Conservation (phyloP, 2,329 filamentous ascomycete species). For the Botrytis galanthina region DNA sequence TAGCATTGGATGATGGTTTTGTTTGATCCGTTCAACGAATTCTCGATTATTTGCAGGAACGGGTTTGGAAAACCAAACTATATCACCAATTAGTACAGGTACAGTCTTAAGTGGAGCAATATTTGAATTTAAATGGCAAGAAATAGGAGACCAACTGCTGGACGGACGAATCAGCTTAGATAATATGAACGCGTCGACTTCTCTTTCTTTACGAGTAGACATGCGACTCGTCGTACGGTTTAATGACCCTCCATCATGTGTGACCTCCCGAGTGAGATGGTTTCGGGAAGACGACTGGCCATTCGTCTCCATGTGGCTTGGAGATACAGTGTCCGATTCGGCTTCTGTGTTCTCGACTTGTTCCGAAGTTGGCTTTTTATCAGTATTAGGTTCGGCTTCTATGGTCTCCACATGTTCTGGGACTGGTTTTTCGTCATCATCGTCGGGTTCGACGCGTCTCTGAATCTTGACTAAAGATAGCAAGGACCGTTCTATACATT, state of each 20-base stretch:
- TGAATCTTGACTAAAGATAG: constrained; percentile 83
- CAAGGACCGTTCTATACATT: constrained; percentile 92
- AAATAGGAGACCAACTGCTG: constrained; percentile 63
- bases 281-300: neutral
- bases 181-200: constrained; percentile 68
- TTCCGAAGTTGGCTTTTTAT: constrained; percentile 28
- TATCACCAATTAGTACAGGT: constrained; percentile 39
- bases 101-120: constrained; percentile 16
- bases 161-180: constrained; percentile 84
- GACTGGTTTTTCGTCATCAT: constrained; percentile 26
- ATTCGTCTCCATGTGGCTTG: constrained; percentile 8
- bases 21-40: constrained; percentile 78
- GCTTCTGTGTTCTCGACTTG: constrained; percentile 32
- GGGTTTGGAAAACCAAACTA: constrained; percentile 82
- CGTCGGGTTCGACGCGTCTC: constrained; percentile 60
- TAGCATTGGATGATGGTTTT: constrained; percentile 75
- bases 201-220: constrained; percentile 49
- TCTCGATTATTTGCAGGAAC: constrained; percentile 67
- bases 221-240: constrained; percentile 38
- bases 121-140: constrained; percentile 26
- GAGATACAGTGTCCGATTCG: constrained; percentile 30
- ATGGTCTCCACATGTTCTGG: constrained; percentile 31
- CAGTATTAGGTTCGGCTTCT: constrained; percentile 11
- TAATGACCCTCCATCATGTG: constrained; percentile 34
- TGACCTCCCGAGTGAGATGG: constrained; percentile 13